Evolutionary conservation across 305 asterid species (phyloP).

Genomic region (Ajuga reptans): DNA sequence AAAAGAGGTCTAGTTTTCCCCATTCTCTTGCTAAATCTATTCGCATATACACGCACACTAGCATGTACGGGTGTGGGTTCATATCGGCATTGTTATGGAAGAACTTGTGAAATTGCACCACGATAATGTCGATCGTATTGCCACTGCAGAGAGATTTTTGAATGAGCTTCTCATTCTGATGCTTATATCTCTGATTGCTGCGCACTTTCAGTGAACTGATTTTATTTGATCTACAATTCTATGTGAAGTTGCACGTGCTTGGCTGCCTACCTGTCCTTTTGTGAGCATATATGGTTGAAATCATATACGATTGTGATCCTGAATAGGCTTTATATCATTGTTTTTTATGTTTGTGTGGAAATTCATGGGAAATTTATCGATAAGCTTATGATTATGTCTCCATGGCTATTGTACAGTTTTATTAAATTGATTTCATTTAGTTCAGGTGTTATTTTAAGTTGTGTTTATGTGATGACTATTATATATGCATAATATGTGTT

Average conservation of each 20-base stretch:
- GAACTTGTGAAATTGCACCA: constrained; percentile 4
- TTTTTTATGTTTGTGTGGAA: not conserved
- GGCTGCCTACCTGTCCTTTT: not conserved
- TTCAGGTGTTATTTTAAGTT: not conserved
- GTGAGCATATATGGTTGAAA: not conserved
- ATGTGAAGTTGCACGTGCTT: not conserved
- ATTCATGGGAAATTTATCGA: not conserved
- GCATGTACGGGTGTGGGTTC: constrained; percentile 11
- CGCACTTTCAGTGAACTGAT: constrained; percentile 10
- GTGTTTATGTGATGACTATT: not conserved
- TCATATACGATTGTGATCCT: not conserved
- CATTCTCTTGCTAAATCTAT: not conserved
- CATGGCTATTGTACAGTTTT: not conserved
- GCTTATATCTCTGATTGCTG: not conserved
- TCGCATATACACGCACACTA: not conserved
- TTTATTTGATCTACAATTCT: not conserved
- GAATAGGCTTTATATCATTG: not conserved
- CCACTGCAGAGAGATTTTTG: not conserved
- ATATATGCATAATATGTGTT: not conserved
- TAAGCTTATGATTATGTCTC: not conserved
- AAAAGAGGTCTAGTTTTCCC: constrained; percentile 53
- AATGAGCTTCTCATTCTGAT: not conserved
- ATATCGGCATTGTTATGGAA: not conserved
- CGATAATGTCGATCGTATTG: not conserved
- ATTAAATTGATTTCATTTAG: not conserved